Percentiles rank a stretch among this genome's conserved stretches.
Evolutionary conservation across 1,139 yeast species (phyloP).

Genomic region (Yamadazyma triangularis): DNA sequence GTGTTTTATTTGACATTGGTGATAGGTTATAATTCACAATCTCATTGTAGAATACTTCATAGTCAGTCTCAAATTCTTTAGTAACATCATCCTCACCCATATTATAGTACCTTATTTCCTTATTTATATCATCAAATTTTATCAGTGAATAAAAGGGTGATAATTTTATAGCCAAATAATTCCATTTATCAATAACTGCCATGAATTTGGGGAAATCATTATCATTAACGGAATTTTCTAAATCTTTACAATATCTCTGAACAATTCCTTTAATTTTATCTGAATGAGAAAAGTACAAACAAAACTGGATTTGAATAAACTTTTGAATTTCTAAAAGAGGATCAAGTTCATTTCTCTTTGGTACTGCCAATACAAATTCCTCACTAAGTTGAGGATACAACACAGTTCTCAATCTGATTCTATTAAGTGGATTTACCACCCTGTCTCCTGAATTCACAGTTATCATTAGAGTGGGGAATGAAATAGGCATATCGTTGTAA

Average conservation of each 20-base stretch:
- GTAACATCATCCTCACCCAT: neutral
- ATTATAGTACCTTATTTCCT: constrained; percentile 23
- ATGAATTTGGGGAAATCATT: constrained; percentile 34
- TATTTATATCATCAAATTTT: constrained; percentile 26
- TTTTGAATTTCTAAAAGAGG: constrained; percentile 71
- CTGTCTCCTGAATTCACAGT: constrained; percentile 13
- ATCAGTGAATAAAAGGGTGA: constrained; percentile 20
- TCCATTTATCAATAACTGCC: constrained; percentile 40
- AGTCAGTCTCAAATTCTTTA: neutral
- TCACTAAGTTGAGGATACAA: constrained; percentile 41
- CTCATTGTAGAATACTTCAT: neutral
- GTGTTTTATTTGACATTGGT: too few species aligned
- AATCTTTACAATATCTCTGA: constrained; percentile 27
- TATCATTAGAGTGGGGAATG: constrained; percentile 32
- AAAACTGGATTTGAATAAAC: constrained; percentile 38
- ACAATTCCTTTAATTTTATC: constrained; percentile 30
- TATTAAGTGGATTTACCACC: constrained; percentile 25
- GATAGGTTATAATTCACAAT: too few species aligned
- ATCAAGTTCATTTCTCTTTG: constrained; percentile 56
- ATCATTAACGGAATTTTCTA: constrained; percentile 28
- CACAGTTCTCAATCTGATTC: constrained; percentile 31
- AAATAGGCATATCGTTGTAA: constrained; percentile 30
- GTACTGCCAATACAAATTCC: constrained; percentile 37
- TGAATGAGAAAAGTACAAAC: constrained; percentile 39
- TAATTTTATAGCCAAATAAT: constrained; percentile 31